Evolutionary conservation across 495 filamentous ascomycete species (phyloP).

Genomic region (Thozetella sp.): DNA sequence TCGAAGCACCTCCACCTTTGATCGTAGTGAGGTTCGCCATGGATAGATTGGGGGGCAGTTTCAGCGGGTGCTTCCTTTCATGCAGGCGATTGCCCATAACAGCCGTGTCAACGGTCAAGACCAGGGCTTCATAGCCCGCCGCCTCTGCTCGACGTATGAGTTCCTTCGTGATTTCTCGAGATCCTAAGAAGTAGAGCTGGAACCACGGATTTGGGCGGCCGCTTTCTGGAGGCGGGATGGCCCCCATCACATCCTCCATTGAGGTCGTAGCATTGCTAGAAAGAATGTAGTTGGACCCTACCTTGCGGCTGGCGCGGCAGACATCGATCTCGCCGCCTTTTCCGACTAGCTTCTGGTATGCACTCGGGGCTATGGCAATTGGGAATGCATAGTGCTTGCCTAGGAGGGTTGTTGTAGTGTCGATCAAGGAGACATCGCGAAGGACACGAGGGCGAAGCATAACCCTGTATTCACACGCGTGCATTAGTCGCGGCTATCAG

Average conservation of each 20-base stretch:
- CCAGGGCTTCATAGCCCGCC: constrained; percentile 64
- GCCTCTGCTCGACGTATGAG: constrained; percentile 60
- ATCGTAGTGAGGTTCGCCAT: constrained; percentile 56
- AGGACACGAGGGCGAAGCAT: constrained; percentile 73
- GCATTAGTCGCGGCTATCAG: neutral
- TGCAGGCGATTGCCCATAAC: constrained; percentile 57
- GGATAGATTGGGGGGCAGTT: constrained; percentile 56
- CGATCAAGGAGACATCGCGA: constrained; percentile 61
- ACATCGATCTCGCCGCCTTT: neutral
- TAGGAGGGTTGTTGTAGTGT: constrained; percentile 59
- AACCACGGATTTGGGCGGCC: constrained; percentile 39
- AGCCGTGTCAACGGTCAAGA: constrained; percentile 64
- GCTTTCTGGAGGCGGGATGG: neutral
- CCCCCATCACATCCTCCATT: neutral
- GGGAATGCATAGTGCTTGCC: constrained; percentile 59
- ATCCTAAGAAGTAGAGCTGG: constrained; percentile 74
- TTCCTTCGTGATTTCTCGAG: constrained; percentile 62
- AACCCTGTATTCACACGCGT: constrained; percentile 25
- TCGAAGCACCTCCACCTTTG: constrained; percentile 25
- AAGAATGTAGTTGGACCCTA: neutral
- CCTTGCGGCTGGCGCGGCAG: neutral
- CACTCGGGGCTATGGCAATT: constrained; percentile 61
- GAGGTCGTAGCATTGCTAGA: neutral
- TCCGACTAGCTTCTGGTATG: neutral
- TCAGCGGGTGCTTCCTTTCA: neutral